Base-by-base conservation (phyloP, 2,329 filamentous ascomycete species). In the Cytospora piceicola region DNA sequence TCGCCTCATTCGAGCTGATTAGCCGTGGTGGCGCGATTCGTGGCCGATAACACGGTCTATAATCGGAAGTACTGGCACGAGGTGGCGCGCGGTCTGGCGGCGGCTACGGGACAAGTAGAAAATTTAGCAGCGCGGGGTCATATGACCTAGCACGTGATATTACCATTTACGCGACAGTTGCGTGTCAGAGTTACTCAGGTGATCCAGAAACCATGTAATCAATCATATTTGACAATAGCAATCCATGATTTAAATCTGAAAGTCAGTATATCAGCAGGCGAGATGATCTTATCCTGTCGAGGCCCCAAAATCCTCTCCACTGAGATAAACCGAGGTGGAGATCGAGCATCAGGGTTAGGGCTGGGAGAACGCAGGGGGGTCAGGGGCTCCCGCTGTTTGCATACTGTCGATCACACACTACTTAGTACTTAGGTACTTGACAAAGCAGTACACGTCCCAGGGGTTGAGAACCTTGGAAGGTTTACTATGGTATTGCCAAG, bases 81-180 rank as follows among this genome's bases (percentile, higher is more conserved):
- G 20, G 29, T 39, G 39, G 61, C 30, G 53, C 29, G 53, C 39
- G 53, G 36, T 20, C 6, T 51, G 39, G 20, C n/a, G 52, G 20
- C 39, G 34, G 34, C 34, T 46, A 56, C 14, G 53, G 22, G 34
- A 36, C 34, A 14, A 51, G 17, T 32, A 57, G 49, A 52, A 29
- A 57, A 30, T 39, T 49, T 15, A 24, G 39, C 22, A 17, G 29
- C 53, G 53, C 39, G 60, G 32, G 32, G 39, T 57, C 61, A 57
- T 22, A 20, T 63, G 61, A 63, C 29, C 4, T 11, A 22, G 34
- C 60, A 63, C 53, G 39, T 63, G 53, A 57, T 49, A n/a, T 24
- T 49, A n/a, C 2, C 9, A 49, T 4, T 20, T n/a, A 49, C 46
- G 9, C 22, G n/a, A 46, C 7, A 2, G 46, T 1, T 24, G 11